Conservation (phyloP, 2,329 filamentous ascomycete genomes). For the Cryoendolithus antarcticus region DNA sequence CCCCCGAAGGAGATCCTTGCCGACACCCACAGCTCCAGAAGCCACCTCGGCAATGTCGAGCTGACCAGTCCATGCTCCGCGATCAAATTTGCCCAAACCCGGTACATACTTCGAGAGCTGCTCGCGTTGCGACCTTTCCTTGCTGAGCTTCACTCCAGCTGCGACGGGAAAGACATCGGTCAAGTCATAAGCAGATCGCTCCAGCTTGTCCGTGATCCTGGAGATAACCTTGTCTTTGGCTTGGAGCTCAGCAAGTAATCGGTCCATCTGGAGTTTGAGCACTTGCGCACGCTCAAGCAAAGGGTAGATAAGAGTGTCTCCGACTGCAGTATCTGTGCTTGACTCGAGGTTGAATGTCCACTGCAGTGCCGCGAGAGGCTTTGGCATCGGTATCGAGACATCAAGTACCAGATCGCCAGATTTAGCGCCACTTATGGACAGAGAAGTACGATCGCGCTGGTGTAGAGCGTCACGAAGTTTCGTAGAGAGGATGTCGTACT, state of each 20-base stretch:
- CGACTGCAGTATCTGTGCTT: slow-evolving; percentile 30
- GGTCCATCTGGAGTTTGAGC: slow-evolving; percentile 35
- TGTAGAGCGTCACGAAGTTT: slow-evolving; percentile 44
- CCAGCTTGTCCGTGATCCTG: slow-evolving; percentile 47
- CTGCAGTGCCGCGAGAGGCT: slow-evolving; percentile 47
- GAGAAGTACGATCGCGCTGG: slow-evolving; percentile 23
- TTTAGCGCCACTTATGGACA: slow-evolving; percentile 19
- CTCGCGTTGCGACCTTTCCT: slow-evolving; percentile 30
- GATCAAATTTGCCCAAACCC: slow-evolving; percentile 43
- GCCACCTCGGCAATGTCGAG: neutral
- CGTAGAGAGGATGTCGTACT: slow-evolving; percentile 54
- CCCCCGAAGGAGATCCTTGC: no score
- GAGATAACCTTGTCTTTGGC: slow-evolving; percentile 48
- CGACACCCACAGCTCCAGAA: no score
- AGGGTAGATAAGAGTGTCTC: slow-evolving; percentile 40
- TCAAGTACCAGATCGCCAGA: slow-evolving; percentile 33
- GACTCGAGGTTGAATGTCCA: slow-evolving; percentile 52
- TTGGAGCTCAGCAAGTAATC: slow-evolving; percentile 37
- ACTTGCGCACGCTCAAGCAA: slow-evolving; percentile 37
- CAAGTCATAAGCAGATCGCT: slow-evolving; percentile 43
- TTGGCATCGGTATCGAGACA: slow-evolving; percentile 48
- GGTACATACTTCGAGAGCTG: slow-evolving; percentile 43
- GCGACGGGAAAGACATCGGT: slow-evolving; percentile 45
- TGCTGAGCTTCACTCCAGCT: slow-evolving; percentile 32
- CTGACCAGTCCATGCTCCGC: slow-evolving; percentile 28